Percentiles rank a stretch among this genome's conserved stretches.
Evolutionary conservation across 805 yeast species (phyloP).

Genomic region (Nakazawaea ishiwadae): DNA sequence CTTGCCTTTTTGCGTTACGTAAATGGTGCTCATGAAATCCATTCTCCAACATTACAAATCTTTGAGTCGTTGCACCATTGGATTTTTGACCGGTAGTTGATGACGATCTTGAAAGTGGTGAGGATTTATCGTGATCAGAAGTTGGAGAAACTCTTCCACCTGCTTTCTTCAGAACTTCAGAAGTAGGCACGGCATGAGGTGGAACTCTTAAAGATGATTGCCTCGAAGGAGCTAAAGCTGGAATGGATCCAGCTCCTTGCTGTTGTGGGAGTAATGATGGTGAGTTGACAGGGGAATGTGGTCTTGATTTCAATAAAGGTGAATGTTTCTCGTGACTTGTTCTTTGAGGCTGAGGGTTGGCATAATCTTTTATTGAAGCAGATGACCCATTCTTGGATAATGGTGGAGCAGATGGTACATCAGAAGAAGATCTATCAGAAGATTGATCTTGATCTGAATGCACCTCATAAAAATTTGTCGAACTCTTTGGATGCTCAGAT

Average conservation of each 20-base stretch:
- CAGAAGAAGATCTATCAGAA: background rate
- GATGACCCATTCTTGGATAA: slow-evolving; percentile 1
- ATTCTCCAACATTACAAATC: slow-evolving; percentile 57
- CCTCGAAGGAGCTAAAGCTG: slow-evolving; percentile 12
- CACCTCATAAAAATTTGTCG: background rate
- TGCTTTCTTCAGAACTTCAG: slow-evolving; percentile 1
- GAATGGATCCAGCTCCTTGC: background rate
- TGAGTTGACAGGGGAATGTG: slow-evolving; percentile 13
- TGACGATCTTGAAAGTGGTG: slow-evolving; percentile 16
- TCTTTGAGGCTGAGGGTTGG: background rate
- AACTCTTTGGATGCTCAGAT: background rate
- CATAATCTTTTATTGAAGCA: background rate
- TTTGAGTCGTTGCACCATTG: slow-evolving; percentile 21
- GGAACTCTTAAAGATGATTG: slow-evolving; percentile 13
- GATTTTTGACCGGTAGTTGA: slow-evolving; percentile 14
- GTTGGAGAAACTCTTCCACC: slow-evolving; percentile 3
- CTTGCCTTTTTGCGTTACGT: slow-evolving; percentile 72
- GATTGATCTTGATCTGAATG: background rate
- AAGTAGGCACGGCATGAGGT: background rate
- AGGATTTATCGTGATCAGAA: slow-evolving; percentile 1
- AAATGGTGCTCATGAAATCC: slow-evolving; percentile 81
- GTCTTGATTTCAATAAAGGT: slow-evolving; percentile 2
- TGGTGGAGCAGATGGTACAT: background rate
- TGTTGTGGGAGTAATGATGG: slow-evolving; percentile 5
- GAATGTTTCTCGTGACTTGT: slow-evolving; percentile 2